Conservation (phyloP, 2,329 filamentous ascomycete genomes). For the Colletotrichum caudatum region DNA sequence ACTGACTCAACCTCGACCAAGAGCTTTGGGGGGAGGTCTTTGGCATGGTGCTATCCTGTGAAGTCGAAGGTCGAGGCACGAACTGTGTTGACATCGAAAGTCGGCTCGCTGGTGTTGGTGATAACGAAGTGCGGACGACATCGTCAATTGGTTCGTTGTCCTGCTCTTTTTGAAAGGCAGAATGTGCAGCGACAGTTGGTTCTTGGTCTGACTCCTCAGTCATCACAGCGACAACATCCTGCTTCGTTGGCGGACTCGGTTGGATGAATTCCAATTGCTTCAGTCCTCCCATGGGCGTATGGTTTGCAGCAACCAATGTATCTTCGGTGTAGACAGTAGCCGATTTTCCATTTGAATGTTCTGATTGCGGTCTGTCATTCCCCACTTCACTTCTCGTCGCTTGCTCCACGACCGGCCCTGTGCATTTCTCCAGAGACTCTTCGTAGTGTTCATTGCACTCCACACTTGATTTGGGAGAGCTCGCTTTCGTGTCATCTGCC, state of each 20-base stretch:
- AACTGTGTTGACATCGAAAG: neutral
- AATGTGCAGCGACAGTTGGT: conserved; percentile 7
- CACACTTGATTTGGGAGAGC: conserved; percentile 16
- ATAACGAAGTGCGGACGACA: neutral
- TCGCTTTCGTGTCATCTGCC: conserved; percentile 34
- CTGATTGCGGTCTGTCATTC: neutral
- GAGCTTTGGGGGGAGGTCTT: conserved; percentile 16
- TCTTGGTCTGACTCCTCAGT: conserved; percentile 12
- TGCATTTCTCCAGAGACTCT: neutral
- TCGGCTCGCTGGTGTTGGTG: neutral
- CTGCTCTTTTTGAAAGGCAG: conserved; percentile 5
- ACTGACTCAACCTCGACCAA: conserved; percentile 27
- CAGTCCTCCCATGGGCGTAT: neutral
- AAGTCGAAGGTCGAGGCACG: neutral
- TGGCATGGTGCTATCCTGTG: neutral
- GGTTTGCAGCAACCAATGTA: neutral
- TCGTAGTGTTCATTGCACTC: neutral
- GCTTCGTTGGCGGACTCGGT: neutral
- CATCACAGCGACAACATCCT: neutral
- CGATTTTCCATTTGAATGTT: neutral
- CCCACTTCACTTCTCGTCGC: neutral
- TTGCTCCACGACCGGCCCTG: neutral
- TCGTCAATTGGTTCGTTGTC: neutral
- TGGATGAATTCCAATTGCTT: neutral
- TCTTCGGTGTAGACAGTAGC: neutral